Conservation (phyloP, 2,329 filamentous ascomycete genomes). For the Penicillium psychrosexuale region DNA sequence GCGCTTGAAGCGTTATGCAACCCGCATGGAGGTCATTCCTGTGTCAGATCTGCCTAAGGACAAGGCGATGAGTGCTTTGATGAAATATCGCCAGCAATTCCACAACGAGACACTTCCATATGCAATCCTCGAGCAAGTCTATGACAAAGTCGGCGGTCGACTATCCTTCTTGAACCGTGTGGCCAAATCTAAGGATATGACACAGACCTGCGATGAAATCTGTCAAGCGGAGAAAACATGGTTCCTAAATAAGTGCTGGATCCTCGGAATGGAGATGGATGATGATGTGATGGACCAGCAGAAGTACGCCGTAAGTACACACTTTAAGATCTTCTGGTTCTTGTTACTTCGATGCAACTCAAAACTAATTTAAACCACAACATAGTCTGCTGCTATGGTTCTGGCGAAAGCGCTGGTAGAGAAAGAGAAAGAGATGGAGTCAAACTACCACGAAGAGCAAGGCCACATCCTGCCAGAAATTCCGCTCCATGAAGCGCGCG, state of each 20-base stretch:
- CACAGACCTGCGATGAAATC: conserved; percentile 70
- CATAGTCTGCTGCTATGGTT: conserved; percentile 83
- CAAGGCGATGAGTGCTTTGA: conserved; percentile 72
- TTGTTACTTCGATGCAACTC: not conserved
- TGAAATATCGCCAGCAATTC: conserved; percentile 77
- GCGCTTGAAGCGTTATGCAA: conserved; percentile 84
- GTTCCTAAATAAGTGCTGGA: conserved; percentile 77
- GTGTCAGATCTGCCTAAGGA: conserved; percentile 77
- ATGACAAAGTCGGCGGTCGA: conserved; percentile 81
- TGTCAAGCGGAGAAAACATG: conserved; percentile 70
- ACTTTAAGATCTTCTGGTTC: not conserved
- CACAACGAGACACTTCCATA: conserved; percentile 57
- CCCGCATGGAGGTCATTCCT: conserved; percentile 88
- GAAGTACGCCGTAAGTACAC: conserved; percentile 75
- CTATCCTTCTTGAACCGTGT: conserved; percentile 85
- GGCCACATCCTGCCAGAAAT: conserved; percentile 79
- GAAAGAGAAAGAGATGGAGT: conserved; percentile 61
- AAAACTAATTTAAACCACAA: conserved; percentile 15
- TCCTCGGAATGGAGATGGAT: conserved; percentile 74
- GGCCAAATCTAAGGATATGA: conserved; percentile 80
- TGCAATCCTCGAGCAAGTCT: conserved; percentile 69
- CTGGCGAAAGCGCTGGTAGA: conserved; percentile 89
- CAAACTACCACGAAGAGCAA: conserved; percentile 60
- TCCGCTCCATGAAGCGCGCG: conserved; percentile 75
- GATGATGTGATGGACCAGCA: conserved; percentile 99